Percentiles rank a stretch among this genome's conserved stretches.
phyloP scores from a whole-genome alignment of 2,329 filamentous ascomycete genomes.

The Cylindrodendrum hubeiense region DNA sequence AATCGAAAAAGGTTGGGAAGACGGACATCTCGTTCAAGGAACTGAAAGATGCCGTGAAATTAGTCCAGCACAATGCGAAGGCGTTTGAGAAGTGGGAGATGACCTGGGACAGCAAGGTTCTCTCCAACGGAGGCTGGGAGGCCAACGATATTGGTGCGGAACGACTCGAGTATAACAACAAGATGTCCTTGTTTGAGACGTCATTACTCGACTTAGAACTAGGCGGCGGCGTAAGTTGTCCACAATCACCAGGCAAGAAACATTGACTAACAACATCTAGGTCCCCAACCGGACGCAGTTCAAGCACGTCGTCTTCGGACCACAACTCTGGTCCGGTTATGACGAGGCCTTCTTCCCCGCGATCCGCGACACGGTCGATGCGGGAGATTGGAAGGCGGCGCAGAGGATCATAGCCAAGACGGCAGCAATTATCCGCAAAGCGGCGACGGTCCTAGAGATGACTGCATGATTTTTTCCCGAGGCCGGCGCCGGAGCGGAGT shows the following conservation, averaged over 20 bases:
- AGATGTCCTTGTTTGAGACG: slow-evolving; percentile 85
- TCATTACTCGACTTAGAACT: slow-evolving; percentile 81
- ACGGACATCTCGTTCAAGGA: slow-evolving; percentile 46
- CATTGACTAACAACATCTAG: slow-evolving; percentile 55
- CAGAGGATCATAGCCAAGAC: slow-evolving; percentile 78
- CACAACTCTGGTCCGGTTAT: slow-evolving; percentile 75
- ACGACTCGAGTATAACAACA: slow-evolving; percentile 82
- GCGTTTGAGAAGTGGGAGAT: slow-evolving; percentile 82
- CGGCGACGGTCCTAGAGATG: slow-evolving; percentile 58
- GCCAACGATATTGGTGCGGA: slow-evolving; percentile 74
- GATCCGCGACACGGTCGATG: slow-evolving; percentile 84
- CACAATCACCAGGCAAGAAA: background rate
- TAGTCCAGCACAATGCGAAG: slow-evolving; percentile 63
- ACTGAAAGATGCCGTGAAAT: slow-evolving; percentile 67
- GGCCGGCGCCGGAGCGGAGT: slow-evolving; percentile 21
- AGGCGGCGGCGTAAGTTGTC: slow-evolving; percentile 77
- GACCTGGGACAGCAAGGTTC: slow-evolving; percentile 80
- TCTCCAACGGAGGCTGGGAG: slow-evolving; percentile 81
- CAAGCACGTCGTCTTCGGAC: slow-evolving; percentile 92
- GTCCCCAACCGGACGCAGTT: slow-evolving; percentile 91
- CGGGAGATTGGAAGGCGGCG: slow-evolving; percentile 76
- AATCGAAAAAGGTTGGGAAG: slow-evolving; percentile 23
- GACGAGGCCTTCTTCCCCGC: slow-evolving; percentile 67
- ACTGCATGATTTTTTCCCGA: slow-evolving; percentile 33
- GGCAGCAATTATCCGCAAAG: slow-evolving; percentile 73